Conservation (phyloP, 2,329 filamentous ascomycete species). For the Grosmannia huntii region DNA sequence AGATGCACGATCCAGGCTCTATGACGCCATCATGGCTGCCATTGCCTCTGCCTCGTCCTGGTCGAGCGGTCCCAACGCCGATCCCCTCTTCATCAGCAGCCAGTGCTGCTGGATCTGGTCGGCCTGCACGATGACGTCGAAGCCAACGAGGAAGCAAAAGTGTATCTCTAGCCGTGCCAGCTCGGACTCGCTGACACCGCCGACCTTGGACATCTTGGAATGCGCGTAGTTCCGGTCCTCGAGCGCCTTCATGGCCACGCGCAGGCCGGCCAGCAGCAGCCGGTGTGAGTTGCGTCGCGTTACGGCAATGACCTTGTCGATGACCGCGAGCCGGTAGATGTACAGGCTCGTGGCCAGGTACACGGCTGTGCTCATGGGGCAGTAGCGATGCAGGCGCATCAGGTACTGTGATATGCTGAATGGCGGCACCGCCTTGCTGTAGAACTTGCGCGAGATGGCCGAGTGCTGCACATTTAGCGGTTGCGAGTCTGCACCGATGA, state of each 20-base stretch:
- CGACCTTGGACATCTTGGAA: conserved; percentile 70
- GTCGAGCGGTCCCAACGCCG: conserved; percentile 11
- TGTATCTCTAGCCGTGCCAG: conserved; percentile 78
- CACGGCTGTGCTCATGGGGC: conserved; percentile 85
- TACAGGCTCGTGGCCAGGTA: conserved; percentile 84
- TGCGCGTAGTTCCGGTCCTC: conserved; percentile 87
- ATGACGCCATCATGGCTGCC: not conserved
- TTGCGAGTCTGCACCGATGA: conserved; percentile 57
- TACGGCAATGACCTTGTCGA: conserved; percentile 66
- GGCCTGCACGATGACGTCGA: conserved; percentile 57
- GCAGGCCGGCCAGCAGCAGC: conserved; percentile 67
- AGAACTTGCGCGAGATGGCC: conserved; percentile 84
- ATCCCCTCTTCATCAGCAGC: conserved; percentile 38
- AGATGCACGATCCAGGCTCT: not conserved
- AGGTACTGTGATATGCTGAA: conserved; percentile 79
- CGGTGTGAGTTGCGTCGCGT: conserved; percentile 79
- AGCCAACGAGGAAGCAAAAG: conserved; percentile 77
- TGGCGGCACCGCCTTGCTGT: conserved; percentile 74
- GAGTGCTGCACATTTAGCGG: conserved; percentile 67
- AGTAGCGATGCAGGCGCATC: conserved; percentile 74
- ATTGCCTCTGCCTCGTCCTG: conserved; percentile 5
- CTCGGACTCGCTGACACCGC: conserved; percentile 72
- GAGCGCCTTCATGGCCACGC: conserved; percentile 88
- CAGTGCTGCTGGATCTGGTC: conserved; percentile 52
- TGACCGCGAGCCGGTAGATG: conserved; percentile 68